Conservation (phyloP, 2,329 filamentous ascomycete species). For the Neofusicoccum cordaticola region DNA sequence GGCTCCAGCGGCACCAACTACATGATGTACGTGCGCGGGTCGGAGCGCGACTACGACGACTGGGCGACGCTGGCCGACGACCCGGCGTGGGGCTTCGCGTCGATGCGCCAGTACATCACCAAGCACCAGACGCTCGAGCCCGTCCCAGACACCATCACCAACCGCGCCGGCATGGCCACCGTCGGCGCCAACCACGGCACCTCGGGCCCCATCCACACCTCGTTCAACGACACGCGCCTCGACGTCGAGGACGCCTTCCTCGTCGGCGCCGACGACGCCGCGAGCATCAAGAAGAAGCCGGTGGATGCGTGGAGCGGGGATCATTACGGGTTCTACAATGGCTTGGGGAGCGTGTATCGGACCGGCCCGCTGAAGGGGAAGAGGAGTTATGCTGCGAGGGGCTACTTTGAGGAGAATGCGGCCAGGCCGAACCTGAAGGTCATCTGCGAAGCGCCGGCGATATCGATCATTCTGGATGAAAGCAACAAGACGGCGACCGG, state of each 20-base stretch:
- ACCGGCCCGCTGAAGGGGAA: slow-evolving; percentile 30
- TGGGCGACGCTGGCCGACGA: slow-evolving; percentile 18
- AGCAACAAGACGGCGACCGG: background rate
- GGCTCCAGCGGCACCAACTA: slow-evolving; percentile 38
- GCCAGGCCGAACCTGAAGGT: background rate
- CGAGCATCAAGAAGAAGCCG: slow-evolving; percentile 29
- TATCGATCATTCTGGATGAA: background rate
- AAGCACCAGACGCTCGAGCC: slow-evolving; percentile 39
- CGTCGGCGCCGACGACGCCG: slow-evolving; percentile 28
- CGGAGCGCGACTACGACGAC: slow-evolving; percentile 17
- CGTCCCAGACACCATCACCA: slow-evolving; percentile 26
- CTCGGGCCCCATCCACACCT: slow-evolving; percentile 33
- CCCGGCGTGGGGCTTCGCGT: slow-evolving; percentile 44
- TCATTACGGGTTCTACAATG: slow-evolving; percentile 36
- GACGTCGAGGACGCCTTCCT: slow-evolving; percentile 24
- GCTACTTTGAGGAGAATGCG: slow-evolving; percentile 20
- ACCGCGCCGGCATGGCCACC: slow-evolving; percentile 29
- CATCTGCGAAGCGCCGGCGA: background rate
- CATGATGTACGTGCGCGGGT: slow-evolving; percentile 33
- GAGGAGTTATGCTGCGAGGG: slow-evolving; percentile 36
- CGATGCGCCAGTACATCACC: slow-evolving; percentile 45
- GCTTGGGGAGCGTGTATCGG: slow-evolving; percentile 26
- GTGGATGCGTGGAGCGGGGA: slow-evolving; percentile 36
- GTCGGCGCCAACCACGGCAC: slow-evolving; percentile 35
- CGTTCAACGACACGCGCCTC: slow-evolving; percentile 33